Percentiles rank a stretch among this genome's conserved stretches.
Conservation (phyloP, 78 protist species). For the Tieghemostelium lacteum region DNA sequence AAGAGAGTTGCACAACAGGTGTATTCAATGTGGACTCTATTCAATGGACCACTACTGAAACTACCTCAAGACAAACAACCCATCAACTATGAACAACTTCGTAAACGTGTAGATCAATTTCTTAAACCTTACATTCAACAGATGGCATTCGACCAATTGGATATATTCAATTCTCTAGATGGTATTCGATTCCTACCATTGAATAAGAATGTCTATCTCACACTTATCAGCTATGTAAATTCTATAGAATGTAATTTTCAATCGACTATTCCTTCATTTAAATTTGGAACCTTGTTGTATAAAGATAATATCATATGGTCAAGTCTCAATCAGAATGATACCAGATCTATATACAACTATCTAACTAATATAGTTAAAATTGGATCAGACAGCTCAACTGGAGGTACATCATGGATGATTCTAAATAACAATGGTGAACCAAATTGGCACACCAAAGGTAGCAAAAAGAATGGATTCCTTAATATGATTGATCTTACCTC, state of each 20-base stretch:
- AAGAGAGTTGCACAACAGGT: slow-evolving; percentile 29
- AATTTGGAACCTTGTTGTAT: slow-evolving; percentile 23
- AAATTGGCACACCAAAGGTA: slow-evolving; percentile 59
- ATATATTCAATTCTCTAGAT: slow-evolving; percentile 68
- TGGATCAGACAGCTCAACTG: slow-evolving; percentile 9
- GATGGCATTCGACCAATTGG: slow-evolving; percentile 62
- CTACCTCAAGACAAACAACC: background rate
- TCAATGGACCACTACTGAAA: slow-evolving; percentile 35
- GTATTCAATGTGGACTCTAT: slow-evolving; percentile 42
- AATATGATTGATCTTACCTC: background rate
- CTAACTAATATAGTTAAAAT: slow-evolving; percentile 23
- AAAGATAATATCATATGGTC: slow-evolving; percentile 44
- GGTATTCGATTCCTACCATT: slow-evolving; percentile 86
- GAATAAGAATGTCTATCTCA: slow-evolving; percentile 76
- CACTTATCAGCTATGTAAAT: slow-evolving; percentile 52
- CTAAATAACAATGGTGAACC: background rate
- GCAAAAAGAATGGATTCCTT: slow-evolving; percentile 42
- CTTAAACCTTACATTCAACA: slow-evolving; percentile 41
- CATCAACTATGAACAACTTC: background rate
- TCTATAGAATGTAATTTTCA: slow-evolving; percentile 42
- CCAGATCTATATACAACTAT: slow-evolving; percentile 44
- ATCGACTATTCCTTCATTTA: slow-evolving; percentile 38
- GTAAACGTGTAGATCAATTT: slow-evolving; percentile 47
- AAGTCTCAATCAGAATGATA: slow-evolving; percentile 36
- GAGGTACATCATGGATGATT: slow-evolving; percentile 10